Evolutionary conservation across 805 yeast species (phyloP), one percentile per base, ranked within the genome.

Genomic region (Kregervanrija delftensis): DNA sequence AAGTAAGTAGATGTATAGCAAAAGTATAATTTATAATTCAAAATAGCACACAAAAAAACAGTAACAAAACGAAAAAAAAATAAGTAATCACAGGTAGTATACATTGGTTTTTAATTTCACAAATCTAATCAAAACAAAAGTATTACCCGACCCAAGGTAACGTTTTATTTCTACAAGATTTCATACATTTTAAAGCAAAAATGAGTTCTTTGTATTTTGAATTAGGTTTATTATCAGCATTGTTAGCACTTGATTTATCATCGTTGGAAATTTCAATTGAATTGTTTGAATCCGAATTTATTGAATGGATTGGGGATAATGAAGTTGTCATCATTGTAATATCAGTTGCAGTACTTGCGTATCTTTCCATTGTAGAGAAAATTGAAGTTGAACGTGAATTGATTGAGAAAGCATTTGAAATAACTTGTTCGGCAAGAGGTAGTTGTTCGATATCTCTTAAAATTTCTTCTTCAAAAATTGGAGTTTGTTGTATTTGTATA

Each of bases 111-210:
- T 22, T 5, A 22, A 5, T 22, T 22, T 22, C 28, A 22, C 28
- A 22, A 22, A 22, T 22, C 28, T 22, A 22, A 22, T 22, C 28
- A 22, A 22, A 22, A 22, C 11, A 17, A 39, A 5, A 31, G n/a
- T 2, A 33, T 55, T 15, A 45, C 14, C 15, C 14, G 10, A 31
- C 14, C 41, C 41, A 42, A 5, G 47, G 43, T 13, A 40, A 14
- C 3, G 53, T 48, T 30, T 43, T 46, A 11, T 46, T 44, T n/a
- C 43, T 50, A 35, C 61, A 56, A 30, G 56, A 49, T 33, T 48
- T 55, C 41, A 62, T 57, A 43, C 66, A 62, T 40, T 55, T 54
- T 17, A 62, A 40, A 13, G 59, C 57, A 47, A 50, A 57, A 0
- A 57, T 49, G 30, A 62, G 44, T 37, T 62, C 65, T 38, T 53